A percentile compares a stretch with the other conserved stretches of the same genome.
phyloP scores from a whole-genome alignment of 2,329 filamentous ascomycete genomes.

The Neofusicoccum umdonicola region DNA sequence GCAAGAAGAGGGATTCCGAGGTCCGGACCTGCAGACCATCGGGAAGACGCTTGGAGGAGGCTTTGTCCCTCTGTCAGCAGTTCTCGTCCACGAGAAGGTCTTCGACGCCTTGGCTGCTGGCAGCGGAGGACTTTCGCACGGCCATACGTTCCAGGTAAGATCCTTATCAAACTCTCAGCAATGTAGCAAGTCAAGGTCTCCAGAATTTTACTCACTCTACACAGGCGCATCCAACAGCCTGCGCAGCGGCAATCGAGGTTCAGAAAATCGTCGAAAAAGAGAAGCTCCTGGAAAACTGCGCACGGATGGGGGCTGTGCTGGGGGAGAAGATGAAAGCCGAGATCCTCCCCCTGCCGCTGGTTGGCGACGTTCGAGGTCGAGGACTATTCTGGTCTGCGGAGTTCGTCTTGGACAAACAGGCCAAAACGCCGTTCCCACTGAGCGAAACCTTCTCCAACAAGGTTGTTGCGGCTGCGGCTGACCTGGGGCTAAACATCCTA shows the following conservation, averaged over 20 bases:
- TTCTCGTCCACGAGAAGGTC: conserved; percentile 6
- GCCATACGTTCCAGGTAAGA: conserved; percentile 16
- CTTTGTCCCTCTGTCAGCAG: conserved; percentile 13
- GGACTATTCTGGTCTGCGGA: conserved; percentile 2
- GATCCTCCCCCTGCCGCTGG: conserved; percentile 12
- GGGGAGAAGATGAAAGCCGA: not conserved
- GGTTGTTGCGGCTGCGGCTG: not conserved
- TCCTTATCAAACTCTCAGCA: not conserved
- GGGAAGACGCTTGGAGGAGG: conserved; percentile 13
- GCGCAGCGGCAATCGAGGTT: conserved; percentile 12
- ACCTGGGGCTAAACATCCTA: conserved; percentile 4
- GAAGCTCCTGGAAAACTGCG: not conserved
- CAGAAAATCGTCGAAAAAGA: conserved; percentile 14
- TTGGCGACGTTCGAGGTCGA: conserved; percentile 11
- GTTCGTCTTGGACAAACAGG: conserved; percentile 9
- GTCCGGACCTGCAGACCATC: conserved; percentile 12
- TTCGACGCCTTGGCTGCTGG: conserved; percentile 15
- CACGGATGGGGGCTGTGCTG: conserved; percentile 4
- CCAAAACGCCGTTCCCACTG: not conserved
- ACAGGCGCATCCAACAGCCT: conserved; percentile 14
- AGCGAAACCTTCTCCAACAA: conserved; percentile 1
- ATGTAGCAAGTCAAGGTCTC: not conserved
- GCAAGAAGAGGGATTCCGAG: conserved; percentile 12
- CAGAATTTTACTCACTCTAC: not conserved
- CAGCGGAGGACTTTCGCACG: conserved; percentile 2